These are phyloP conservation scores for Hydrangea macrophylla DNA, from an alignment of 148 eudicot species.

Conservation along the genomic window DNA sequence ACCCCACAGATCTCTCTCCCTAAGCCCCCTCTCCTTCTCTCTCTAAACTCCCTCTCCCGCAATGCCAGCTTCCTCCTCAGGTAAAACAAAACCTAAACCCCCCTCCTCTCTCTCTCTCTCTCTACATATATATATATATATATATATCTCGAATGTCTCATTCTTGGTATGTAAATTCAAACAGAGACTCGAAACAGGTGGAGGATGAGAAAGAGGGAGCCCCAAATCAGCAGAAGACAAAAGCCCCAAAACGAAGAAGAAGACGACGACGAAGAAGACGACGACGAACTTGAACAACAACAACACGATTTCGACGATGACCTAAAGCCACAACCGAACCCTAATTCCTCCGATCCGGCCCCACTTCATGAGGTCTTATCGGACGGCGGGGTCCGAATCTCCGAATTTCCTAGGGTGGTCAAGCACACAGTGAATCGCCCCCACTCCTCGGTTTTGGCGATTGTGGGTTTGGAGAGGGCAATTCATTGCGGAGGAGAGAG, in stretches of 20 bases:
- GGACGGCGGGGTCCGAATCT: slow-evolving; percentile 46
- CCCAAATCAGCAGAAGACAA: slow-evolving; percentile 43
- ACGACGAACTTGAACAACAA: slow-evolving; percentile 39
- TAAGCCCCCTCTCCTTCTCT: slow-evolving; percentile 7
- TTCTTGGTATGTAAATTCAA: not conserved
- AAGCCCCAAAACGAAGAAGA: slow-evolving; percentile 49
- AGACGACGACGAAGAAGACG: slow-evolving; percentile 59
- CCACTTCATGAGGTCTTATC: slow-evolving; percentile 42
- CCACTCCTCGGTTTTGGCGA: slow-evolving; percentile 51
- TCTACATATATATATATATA: not conserved
- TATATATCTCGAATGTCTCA: not conserved
- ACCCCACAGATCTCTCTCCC: slow-evolving; percentile 15
- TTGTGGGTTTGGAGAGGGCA: slow-evolving; percentile 54
- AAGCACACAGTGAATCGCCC: slow-evolving; percentile 46
- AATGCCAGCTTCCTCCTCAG: slow-evolving; percentile 89
- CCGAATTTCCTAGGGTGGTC: slow-evolving; percentile 56
- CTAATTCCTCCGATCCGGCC: slow-evolving; percentile 10
- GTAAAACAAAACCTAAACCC: slow-evolving; percentile 25
- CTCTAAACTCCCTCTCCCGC: slow-evolving; percentile 21
- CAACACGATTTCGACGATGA: too few species aligned
- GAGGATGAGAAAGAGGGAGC: slow-evolving; percentile 59
- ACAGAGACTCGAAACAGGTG: slow-evolving; percentile 66
- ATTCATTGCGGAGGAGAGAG: slow-evolving; percentile 38
- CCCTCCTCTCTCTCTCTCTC: not conserved
- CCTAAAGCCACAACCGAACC: slow-evolving; percentile 34